Base-by-base conservation (phyloP, 345 rosid species). In the Cardamine chenopodiifolia region DNA sequence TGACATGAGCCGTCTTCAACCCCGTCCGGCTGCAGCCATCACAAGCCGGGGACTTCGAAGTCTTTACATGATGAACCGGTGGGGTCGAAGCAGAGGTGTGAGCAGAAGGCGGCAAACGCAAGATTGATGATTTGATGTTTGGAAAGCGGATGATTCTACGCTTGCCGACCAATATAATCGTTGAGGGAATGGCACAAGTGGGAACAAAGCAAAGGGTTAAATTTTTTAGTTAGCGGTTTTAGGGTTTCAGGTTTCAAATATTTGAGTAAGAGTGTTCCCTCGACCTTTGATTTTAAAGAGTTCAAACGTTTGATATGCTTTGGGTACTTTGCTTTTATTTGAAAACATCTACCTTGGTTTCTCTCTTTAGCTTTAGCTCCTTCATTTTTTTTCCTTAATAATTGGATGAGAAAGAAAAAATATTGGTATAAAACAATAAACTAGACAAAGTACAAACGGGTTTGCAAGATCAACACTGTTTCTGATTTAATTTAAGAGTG, bases 1-100 rank as follows among this genome's bases (percentile, higher is more conserved):
- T 26, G 76, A 55, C 45, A 37, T 82, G 72, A 72, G 48, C 50
- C 79, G 75, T 49, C 34, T 72, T 50, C 81, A 70, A 26, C 39
- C 72, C 3, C 86, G 83, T 62, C 58, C 79, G 8, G 65, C 81
- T 54, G 71, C 84, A 61, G 58, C 80, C 50, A 58, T 59, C 37
- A 25, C 75, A 13, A 66, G 83, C 20, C 79, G 83, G 4, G 77
- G 76, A 37, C 26, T 67, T 58, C 83, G 64, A 20, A 58, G 86
- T 81, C 37, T 79, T 19, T 42, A 80, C 48, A 44, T 76, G 79
- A 86, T 85, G 72, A 85, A 82, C 80, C 83, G 59, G 23, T 71
- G 54, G 71, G 76, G 80, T 72, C 83, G 74, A 19, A 72, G 20
- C 69, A 72, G 87, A 80, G 74, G 79, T 77, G 79, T 49, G 52